Evolutionary conservation across 352 stramenopile genomes (phyloP).

Genomic region (Phytophthora hibernalis): DNA sequence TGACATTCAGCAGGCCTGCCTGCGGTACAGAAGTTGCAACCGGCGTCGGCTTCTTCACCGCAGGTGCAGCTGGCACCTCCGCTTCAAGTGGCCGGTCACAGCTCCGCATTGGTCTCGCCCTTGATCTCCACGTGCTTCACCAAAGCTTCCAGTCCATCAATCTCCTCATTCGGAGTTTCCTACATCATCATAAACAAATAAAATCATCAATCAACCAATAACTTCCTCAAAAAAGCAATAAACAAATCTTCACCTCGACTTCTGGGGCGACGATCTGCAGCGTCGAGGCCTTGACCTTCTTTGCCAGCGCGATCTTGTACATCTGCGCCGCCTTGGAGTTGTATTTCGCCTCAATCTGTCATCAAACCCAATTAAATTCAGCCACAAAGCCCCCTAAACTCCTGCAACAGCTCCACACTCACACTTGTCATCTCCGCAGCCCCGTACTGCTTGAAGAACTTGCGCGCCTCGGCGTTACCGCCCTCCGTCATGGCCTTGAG

Average conservation of each 20-base stretch:
- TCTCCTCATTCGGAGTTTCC: constrained; percentile 44
- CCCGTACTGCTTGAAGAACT: constrained; percentile 95
- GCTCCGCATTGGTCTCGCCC: constrained; percentile 37
- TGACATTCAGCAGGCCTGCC: constrained; percentile 58
- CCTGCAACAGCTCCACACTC: constrained; percentile 21
- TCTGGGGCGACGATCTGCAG: constrained; percentile 61
- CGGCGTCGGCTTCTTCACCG: constrained; percentile 26
- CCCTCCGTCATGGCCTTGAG: constrained; percentile 93
- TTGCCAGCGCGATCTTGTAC: constrained; percentile 86
- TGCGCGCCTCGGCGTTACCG: constrained; percentile 93
- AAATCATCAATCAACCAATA: not conserved
- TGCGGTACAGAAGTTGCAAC: constrained; percentile 31
- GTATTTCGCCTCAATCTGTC: constrained; percentile 92
- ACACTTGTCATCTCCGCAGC: constrained; percentile 89
- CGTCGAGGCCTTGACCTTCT: constrained; percentile 83
- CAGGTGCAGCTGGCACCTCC: constrained; percentile 36
- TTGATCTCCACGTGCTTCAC: constrained; percentile 80
- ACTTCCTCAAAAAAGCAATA: not conserved
- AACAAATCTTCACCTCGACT: constrained; percentile 36
- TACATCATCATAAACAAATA: constrained; percentile 22
- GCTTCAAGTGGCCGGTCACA: constrained; percentile 61
- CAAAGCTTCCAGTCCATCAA: constrained; percentile 81
- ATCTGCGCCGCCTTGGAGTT: constrained; percentile 90
- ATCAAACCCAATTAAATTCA: constrained; percentile 5
- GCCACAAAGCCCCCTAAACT: not conserved